phyloP scores from a whole-genome alignment of 805 yeast genomes.

The Torulaspora franciscae region DNA sequence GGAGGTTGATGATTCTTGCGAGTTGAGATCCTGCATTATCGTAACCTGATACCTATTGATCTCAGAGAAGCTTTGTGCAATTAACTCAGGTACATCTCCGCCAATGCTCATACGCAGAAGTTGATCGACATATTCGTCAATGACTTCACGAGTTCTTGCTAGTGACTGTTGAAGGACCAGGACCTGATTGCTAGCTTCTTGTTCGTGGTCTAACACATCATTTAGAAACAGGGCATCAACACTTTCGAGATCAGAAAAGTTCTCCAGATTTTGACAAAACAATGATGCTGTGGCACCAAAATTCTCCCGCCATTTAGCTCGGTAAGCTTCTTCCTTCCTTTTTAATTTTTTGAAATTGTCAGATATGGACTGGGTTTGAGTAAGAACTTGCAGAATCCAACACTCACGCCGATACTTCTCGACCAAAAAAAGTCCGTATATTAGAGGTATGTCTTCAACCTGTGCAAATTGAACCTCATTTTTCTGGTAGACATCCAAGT shows the following conservation, averaged over 20 bases:
- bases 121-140: slow-evolving; percentile 37
- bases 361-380: slow-evolving; percentile 37
- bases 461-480: slow-evolving; percentile 30
- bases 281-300: slow-evolving; percentile 40
- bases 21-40: neutral
- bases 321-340: slow-evolving; percentile 50
- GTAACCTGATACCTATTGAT: slow-evolving; percentile 11
- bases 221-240: slow-evolving; percentile 3
- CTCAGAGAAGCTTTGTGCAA: slow-evolving; percentile 38
- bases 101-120: slow-evolving; percentile 34
- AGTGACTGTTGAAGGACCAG: neutral
- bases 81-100: slow-evolving; percentile 33
- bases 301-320: slow-evolving; percentile 59
- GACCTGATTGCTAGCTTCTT: neutral
- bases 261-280: slow-evolving; percentile 8
- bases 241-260: slow-evolving; percentile 7
- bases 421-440: slow-evolving; percentile 64
- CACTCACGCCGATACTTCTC: slow-evolving; percentile 56
- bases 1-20: neutral
- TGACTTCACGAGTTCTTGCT: slow-evolving; percentile 25
- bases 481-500: slow-evolving; percentile 27
- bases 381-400: slow-evolving; percentile 41
- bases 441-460: slow-evolving; percentile 62
- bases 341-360: slow-evolving; percentile 55
- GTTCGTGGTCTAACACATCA: neutral